Evolutionary conservation across 1,284 basidiomycete species (phyloP).

Genomic region (Golubevia sp.): DNA sequence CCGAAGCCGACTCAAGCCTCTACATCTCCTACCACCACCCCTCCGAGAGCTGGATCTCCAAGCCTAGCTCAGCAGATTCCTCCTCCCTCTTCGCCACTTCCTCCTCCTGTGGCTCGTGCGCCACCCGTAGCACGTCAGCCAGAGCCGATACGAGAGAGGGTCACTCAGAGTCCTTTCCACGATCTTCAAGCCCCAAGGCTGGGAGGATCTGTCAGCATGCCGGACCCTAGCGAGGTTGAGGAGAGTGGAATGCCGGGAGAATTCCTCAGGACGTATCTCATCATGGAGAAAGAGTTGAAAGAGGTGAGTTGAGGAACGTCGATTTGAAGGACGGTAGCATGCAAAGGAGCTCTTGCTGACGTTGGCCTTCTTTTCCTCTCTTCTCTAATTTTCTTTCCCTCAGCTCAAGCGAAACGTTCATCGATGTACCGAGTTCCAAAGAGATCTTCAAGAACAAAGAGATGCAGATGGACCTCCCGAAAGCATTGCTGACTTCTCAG

Average conservation of each 20-base stretch:
- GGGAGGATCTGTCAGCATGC: conserved; percentile 11
- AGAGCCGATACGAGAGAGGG: neutral
- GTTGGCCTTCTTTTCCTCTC: neutral
- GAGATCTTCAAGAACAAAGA: conserved; percentile 40
- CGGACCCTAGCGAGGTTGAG: conserved; percentile 22
- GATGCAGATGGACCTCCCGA: conserved; percentile 42
- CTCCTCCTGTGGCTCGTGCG: neutral
- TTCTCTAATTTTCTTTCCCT: too few relatives aligned
- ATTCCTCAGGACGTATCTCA: conserved; percentile 56
- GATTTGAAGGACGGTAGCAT: neutral
- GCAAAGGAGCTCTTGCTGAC: neutral
- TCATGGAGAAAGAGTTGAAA: conserved; percentile 61
- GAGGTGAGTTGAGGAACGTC: conserved; percentile 34
- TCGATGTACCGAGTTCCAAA: conserved; percentile 51
- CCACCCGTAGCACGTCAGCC: neutral
- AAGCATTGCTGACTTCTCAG: conserved; percentile 20
- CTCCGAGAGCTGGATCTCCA: too few relatives aligned
- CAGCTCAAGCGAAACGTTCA: conserved; percentile 22
- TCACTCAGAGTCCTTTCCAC: neutral
- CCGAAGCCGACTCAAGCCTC: neutral
- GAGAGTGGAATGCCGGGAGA: conserved; percentile 49
- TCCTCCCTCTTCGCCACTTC: neutral
- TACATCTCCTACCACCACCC: too few relatives aligned
- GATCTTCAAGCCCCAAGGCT: neutral
- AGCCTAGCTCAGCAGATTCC: neutral